Evolutionary conservation across 2,329 filamentous ascomycete genomes (phyloP), one percentile per base, ranked within the genome.

Genomic region (Diplodia scrobiculata): DNA sequence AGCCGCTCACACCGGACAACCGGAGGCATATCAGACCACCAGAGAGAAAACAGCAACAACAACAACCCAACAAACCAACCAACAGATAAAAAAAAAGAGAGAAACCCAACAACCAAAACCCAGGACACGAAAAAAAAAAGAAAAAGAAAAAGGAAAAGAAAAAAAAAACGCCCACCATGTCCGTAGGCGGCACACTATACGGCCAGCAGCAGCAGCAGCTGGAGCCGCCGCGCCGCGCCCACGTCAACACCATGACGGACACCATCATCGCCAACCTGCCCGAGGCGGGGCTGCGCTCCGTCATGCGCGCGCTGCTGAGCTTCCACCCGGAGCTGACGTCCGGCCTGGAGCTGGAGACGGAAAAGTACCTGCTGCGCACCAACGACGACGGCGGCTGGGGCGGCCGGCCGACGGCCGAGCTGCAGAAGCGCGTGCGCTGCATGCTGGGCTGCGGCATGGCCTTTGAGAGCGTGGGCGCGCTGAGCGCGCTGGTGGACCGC

Each of bases 221-320:
- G 21, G 41, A 45, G 17, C 32, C 34, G 34, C 34, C 34, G 34
- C 17, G 41, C 5, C 67, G 51, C 5, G 77, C 79, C 29, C 80
- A 82, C 69, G 78, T 81, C 68, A 82, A 82, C 63, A 79, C 81
- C 76, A 81, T 81, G 80, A 79, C 77, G 1, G 80, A 81, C 66
- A 80, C 77, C 3, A 76, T 81, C 66, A 79, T 82, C 63, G 77
- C 76, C n/a, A 81, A 79, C 53, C 68, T 82, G 27, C 73, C 78
- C 0, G 69, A 72, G 0, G 78, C 79, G n/a, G 79, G 75, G 5
- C 68, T 82, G 17, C 76, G 79, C 2, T 72, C 73, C 6, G 72
- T 81, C 5, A 69, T 81, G 63, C 71, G 79, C 65, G 71, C 71
- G 7, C 65, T 74, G 5, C 67, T 77, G 21, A 73, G 70, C 36